A percentile compares a stretch with the other conserved stretches of the same genome.
phyloP scores from a whole-genome alignment of 768 basidiomycete species.

The Xerocomellus chrysenteron region DNA sequence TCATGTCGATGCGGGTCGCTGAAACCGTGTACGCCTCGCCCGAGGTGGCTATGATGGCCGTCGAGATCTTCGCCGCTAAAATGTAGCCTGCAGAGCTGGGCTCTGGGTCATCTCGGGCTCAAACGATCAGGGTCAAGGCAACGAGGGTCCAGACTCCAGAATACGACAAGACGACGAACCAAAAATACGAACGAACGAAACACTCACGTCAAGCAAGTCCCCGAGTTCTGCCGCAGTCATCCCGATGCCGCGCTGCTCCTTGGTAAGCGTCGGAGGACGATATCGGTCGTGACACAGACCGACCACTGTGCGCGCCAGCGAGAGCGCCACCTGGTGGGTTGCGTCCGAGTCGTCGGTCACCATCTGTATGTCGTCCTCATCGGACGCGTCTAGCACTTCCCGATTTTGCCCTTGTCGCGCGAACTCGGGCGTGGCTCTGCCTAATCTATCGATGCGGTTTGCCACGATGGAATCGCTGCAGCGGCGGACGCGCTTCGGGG shows the following conservation, averaged over 20 bases:
- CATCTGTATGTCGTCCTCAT: not conserved
- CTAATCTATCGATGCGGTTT: conserved; percentile 12
- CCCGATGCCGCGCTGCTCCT: conserved; percentile 12
- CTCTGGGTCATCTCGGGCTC: conserved; percentile 5
- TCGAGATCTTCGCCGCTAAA: conserved; percentile 19
- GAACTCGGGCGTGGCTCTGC: conserved; percentile 9
- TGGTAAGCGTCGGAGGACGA: conserved; percentile 1
- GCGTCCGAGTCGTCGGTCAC: not conserved
- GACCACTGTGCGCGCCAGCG: conserved; percentile 24
- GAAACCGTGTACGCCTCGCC: conserved; percentile 2
- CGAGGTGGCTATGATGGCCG: conserved; percentile 1
- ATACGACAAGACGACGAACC: not conserved
- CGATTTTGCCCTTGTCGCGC: conserved; percentile 1
- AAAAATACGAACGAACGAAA: not conserved
- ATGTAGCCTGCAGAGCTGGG: conserved; percentile 2
- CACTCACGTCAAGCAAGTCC: conserved; percentile 34
- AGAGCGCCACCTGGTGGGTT: conserved; percentile 17
- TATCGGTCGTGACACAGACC: conserved; percentile 25
- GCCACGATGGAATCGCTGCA: conserved; percentile 12
- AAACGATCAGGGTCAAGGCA: conserved; percentile 18
- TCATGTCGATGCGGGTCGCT: conserved; percentile 16
- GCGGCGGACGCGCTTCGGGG: conserved; percentile 27
- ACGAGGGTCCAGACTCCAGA: conserved; percentile 5
- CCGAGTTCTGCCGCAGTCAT: conserved; percentile 33
- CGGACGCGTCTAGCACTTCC: not conserved